Evolutionary conservation across 306 rosid genomes (phyloP), one percentile per base, ranked within the genome.

Genomic region (Alnus rubra): DNA sequence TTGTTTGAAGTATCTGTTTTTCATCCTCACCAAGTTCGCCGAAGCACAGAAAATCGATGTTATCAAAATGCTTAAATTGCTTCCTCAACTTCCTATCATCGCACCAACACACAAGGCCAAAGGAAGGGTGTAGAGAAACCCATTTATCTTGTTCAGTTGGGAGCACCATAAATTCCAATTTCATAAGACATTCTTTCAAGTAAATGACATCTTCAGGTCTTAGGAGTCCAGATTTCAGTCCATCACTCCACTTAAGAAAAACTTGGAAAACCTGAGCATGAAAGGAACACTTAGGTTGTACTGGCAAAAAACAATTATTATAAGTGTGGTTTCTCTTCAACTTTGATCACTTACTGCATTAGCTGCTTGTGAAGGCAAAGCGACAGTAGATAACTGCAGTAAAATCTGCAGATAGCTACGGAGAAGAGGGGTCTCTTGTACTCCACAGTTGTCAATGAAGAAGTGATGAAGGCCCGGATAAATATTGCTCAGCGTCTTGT

Each of bases 101-200:
- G 85, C 90, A 87, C 93, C 93, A 94, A 86, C 97, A 94, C 83
- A 92, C 87, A 53, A 91, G 89, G 81, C 97, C 97, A 77, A 85
- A 88, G 60, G 90, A 91, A 82, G 93, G 91, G 82, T 92, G 97
- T 76, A 94, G 84, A 19, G 98, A 94, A 67, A 88, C 97, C 98
- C 98, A 94, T 85, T 78, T 92, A 85, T 94, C 97, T 77, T 88
- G 97, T 72, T 82, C 84, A 56, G 98, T 91, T 42, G 98, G 98
- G 85, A 94, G 98, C 83, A 94, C 89, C 3, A 78, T 74, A 80
- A 75, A 88, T 78, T 94, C 91, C 67, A 81, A 65, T 80, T 79
- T 88, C 58, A 68, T 64, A 56, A 94, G 92, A 77, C 89, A 87
- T 37, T 91, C 92, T 85, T 90, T 92, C 83, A 94, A 76, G 84